Evolutionary conservation across 352 stramenopile species (phyloP).

Genomic region (Blastocystis sp.): DNA sequence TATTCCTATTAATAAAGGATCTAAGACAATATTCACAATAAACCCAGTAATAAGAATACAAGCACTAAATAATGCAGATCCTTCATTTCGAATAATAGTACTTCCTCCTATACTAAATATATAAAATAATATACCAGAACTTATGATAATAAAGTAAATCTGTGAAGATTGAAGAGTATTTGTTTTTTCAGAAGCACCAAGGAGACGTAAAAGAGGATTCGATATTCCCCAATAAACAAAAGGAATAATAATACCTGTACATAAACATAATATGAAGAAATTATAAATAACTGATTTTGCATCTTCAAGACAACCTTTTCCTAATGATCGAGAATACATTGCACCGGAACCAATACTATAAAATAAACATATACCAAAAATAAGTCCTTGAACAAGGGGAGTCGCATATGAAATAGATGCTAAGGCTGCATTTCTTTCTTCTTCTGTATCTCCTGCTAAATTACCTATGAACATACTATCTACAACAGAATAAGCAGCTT

Average conservation of each 20-base stretch:
- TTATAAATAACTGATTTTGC: conserved; percentile 8
- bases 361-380: conserved; percentile 10
- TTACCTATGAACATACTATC: conserved; percentile 31
- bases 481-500: conserved; percentile 8
- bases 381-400: conserved; percentile 17
- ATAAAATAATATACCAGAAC: conserved; percentile 21
- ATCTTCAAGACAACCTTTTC: conserved; percentile 7
- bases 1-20: conserved; percentile 2
- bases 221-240: conserved; percentile 3
- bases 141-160: conserved; percentile 12
- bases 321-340: conserved; percentile 17
- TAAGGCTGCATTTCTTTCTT: conserved; percentile 20
- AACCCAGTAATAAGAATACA: conserved; percentile 2
- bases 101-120: conserved; percentile 27
- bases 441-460: conserved; percentile 6
- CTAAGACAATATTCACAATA: conserved; percentile 11
- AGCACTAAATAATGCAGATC: conserved; percentile 19
- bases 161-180: not conserved
- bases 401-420: conserved; percentile 9
- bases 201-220: not conserved
- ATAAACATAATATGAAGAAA: conserved; percentile 18
- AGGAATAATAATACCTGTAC: conserved; percentile 13
- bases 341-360: conserved; percentile 14
- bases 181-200: conserved; percentile 18
- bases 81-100: conserved; percentile 34